Conservation (phyloP, 192 early-diverging fungal species). For the Endogone sp. region DNA sequence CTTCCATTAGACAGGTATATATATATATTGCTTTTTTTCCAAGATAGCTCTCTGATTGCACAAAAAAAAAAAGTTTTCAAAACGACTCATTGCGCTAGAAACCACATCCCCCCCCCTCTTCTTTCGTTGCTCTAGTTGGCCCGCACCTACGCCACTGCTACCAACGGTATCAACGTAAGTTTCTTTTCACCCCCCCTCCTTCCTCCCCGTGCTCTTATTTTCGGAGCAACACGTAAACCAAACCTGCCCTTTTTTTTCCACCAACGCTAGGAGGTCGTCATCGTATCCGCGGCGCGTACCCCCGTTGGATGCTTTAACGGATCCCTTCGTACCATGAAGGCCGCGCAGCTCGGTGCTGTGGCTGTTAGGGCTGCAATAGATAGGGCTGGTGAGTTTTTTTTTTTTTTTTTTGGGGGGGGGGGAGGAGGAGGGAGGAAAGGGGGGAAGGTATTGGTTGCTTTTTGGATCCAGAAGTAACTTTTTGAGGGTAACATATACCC, state of each 20-base stretch:
- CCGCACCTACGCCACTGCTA: conserved; percentile 22
- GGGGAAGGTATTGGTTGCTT: no score
- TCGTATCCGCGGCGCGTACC: conserved; percentile 77
- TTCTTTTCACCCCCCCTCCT: background rate
- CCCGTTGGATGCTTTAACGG: conserved; percentile 93
- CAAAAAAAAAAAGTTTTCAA: no score
- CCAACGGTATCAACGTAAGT: conserved; percentile 21
- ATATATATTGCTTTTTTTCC: no score
- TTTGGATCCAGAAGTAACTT: no score
- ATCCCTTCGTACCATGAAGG: conserved; percentile 77
- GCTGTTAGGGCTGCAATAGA: conserved; percentile 85
- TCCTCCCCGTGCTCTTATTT: background rate
- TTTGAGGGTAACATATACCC: no score
- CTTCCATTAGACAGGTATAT: conserved; percentile 9
- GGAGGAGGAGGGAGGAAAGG: no score
- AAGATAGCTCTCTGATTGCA: no score
- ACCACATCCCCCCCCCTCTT: background rate
- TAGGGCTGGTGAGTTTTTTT: conserved; percentile 57
- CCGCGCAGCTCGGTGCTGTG: conserved; percentile 80
- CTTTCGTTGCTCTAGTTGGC: conserved; percentile 2
- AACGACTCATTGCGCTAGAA: no score
- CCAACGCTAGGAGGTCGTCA: conserved; percentile 48
- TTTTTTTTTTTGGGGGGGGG: background rate
- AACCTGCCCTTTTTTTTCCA: background rate
- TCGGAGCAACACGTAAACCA: conserved; percentile 3